These are phyloP conservation scores for Psilocybe azurescens DNA, from an alignment of 768 basidiomycete genomes.

Conservation along the genomic window DNA sequence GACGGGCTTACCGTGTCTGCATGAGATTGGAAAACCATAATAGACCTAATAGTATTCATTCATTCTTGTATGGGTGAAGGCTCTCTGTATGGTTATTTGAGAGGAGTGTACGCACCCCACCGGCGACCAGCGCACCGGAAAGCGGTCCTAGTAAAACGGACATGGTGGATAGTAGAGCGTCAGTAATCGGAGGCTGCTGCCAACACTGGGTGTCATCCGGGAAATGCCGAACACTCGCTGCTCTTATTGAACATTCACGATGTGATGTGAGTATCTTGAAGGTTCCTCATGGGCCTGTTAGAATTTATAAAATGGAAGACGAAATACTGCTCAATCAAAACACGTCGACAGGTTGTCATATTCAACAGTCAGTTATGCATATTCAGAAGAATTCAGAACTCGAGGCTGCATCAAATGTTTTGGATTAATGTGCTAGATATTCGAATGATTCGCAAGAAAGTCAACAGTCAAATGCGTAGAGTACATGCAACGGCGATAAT, in stretches of 20 bases:
- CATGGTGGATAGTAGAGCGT: constrained; percentile 38
- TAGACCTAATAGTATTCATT: constrained; percentile 51
- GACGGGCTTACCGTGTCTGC: constrained; percentile 49
- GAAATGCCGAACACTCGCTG: not conserved
- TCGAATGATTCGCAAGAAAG: constrained; percentile 15
- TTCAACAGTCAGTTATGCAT: not conserved
- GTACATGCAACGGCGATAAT: constrained; percentile 3
- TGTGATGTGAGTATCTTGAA: too few species aligned
- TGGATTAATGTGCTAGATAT: constrained; percentile 14
- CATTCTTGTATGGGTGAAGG: not conserved
- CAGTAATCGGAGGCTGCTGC: not conserved
- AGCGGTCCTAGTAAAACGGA: constrained; percentile 67
- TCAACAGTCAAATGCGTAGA: constrained; percentile 6
- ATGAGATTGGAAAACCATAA: constrained; percentile 76
- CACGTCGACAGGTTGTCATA: too few species aligned
- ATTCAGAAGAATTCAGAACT: not conserved
- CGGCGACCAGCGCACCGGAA: constrained; percentile 72
- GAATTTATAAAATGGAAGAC: too few species aligned
- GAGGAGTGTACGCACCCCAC: constrained; percentile 52
- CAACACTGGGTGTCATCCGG: not conserved
- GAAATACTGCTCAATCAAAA: too few species aligned
- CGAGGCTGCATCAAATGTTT: constrained; percentile 14
- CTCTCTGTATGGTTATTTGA: not conserved
- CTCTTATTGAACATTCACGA: too few species aligned
- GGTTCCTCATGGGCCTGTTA: too few species aligned